Percentiles rank a stretch among this genome's conserved stretches.
Evolutionary conservation across 441 rosid species (phyloP).

Genomic region (Jatropha podagrica): DNA sequence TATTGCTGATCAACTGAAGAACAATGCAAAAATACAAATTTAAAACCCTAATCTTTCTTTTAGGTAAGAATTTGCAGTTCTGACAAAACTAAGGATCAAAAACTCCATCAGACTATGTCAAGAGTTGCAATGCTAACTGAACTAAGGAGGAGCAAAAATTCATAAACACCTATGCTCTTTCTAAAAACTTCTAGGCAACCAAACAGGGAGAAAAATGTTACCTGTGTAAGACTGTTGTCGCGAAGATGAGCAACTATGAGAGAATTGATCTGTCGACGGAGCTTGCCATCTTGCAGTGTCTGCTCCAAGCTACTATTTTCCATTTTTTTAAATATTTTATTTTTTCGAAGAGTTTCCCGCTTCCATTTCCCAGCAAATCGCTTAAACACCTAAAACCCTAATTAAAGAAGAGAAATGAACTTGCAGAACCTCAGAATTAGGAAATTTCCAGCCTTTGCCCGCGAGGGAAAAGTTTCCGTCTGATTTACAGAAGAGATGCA

Average conservation of each 20-base stretch:
- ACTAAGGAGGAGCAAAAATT: background rate
- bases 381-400: too few relatives aligned
- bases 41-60: background rate
- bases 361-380: background rate
- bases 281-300: constrained; percentile 67
- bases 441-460: too few relatives aligned
- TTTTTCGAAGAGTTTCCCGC: background rate
- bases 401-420: too few relatives aligned
- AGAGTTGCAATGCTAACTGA: background rate
- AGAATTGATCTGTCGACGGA: constrained; percentile 60
- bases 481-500: too few relatives aligned
- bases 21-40: background rate
- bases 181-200: background rate
- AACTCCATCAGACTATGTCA: background rate
- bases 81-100: background rate
- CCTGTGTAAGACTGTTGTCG: constrained; percentile 72
- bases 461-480: too few relatives aligned
- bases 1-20: background rate
- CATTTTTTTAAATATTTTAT: constrained; percentile 26
- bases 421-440: too few relatives aligned
- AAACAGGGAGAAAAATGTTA: background rate
- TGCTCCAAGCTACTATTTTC: constrained; percentile 60
- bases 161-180: background rate
- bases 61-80: background rate
- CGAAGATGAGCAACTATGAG: constrained; percentile 88